Evolutionary conservation across 768 basidiomycete genomes (phyloP).

Genomic region (Boletus bicolor): DNA sequence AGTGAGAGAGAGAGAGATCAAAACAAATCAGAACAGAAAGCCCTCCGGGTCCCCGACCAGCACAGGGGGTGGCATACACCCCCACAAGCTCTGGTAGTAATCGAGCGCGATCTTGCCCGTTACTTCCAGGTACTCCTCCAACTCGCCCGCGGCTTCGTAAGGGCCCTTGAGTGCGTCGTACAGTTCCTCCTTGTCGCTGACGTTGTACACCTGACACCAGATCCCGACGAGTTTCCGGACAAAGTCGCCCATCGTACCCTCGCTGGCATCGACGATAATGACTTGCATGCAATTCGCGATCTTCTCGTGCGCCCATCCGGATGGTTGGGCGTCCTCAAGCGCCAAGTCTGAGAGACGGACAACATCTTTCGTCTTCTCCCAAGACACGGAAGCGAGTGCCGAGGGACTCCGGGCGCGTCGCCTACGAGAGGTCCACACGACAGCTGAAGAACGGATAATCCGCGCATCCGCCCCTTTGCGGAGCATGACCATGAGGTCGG

Average conservation of each 20-base stretch:
- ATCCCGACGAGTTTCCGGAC: slow-evolving; percentile 25
- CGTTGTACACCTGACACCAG: slow-evolving; percentile 29
- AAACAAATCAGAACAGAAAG: slow-evolving; percentile 1
- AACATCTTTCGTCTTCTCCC: slow-evolving; percentile 23
- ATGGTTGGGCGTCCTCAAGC: slow-evolving; percentile 26
- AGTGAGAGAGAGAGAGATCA: background rate
- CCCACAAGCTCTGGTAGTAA: slow-evolving; percentile 29
- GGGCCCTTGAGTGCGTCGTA: slow-evolving; percentile 18
- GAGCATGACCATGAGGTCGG: slow-evolving; percentile 31
- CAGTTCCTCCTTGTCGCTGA: slow-evolving; percentile 19
- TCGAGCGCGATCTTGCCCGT: slow-evolving; percentile 8
- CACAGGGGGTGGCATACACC: slow-evolving; percentile 9
- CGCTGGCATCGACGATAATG: slow-evolving; percentile 26
- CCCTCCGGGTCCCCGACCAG: slow-evolving; percentile 4
- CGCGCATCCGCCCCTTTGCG: slow-evolving; percentile 29
- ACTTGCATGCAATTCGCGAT: slow-evolving; percentile 32
- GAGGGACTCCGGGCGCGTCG: slow-evolving; percentile 28
- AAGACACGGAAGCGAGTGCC: slow-evolving; percentile 21
- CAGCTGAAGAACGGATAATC: slow-evolving; percentile 23
- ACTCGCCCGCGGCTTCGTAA: slow-evolving; percentile 25
- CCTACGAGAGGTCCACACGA: slow-evolving; percentile 29
- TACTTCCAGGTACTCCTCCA: slow-evolving; percentile 20
- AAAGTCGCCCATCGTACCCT: slow-evolving; percentile 31
- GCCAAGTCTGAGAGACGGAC: slow-evolving; percentile 19
- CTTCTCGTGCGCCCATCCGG: slow-evolving; percentile 9